Evolutionary conservation across 176 grass and related monocot species (phyloP), one percentile per base, ranked within the genome.

Genomic region (Ananas comosus): DNA sequence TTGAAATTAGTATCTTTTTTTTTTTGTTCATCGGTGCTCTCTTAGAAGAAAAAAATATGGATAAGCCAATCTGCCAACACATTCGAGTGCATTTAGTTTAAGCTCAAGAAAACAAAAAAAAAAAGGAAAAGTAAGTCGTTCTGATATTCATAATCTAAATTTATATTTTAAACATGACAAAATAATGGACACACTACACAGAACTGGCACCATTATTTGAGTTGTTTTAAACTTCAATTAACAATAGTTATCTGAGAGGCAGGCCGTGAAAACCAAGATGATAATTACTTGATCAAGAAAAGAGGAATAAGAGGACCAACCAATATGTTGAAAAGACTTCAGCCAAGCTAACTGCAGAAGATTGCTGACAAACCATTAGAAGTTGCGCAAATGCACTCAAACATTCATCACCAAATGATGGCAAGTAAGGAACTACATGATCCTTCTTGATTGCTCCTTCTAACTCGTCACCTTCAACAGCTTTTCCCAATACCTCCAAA

Each of bases 271-370:
- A 59, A n/a, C 14, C n/a, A 59, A 17, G 54, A 8, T 17, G 54
- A n/a, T 66, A 66, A 47, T 18, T n/a, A 2, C 48, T 59, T 2
- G 33, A 42, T 42, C 6, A 4, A 42, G 33, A 0, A 42, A 42
- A 42, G 75, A 59, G 70, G 65, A 65, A 48, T 67, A 70, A 48
- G 58, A 76, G 80, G 53, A 81, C 87, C 27, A 79, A 96, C 93
- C 93, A 85, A 72, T 92, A 92, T 79, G 70, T 23, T 67, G 81
- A 85, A 72, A 92, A 80, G 63, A 85, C 88, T 79, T 96, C 89
- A 29, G 61, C 76, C 18, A 96, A 66, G 25, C 79, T 85, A 70
- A 85, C 49, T 42, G 89, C 83, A 65, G 50, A 67, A 77, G 86
- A 81, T 70, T 96, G 93, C 52, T 24, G 76, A 79, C 93, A 96